Evolutionary conservation across 2,329 filamentous ascomycete species (phyloP), one percentile per base, ranked within the genome.

Genomic region (Hymenoscyphus fraxineus): DNA sequence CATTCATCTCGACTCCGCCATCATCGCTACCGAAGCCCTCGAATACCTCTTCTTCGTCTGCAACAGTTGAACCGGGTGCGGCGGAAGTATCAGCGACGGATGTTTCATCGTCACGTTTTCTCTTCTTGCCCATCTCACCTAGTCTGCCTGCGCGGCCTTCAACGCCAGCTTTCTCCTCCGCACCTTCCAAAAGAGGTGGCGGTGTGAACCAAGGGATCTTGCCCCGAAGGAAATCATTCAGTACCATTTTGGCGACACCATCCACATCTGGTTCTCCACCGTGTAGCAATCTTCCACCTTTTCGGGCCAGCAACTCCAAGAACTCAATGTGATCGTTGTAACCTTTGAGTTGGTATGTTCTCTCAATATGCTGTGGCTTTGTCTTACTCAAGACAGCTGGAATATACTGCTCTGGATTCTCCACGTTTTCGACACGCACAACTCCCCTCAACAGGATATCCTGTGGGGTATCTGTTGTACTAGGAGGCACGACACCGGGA

Each of bases 201-300:
- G 92, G 88, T 0, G 91, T 95, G 74, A 93, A 99, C 95, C 96
- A 99, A 1, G 95, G 95, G 32, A 98, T 91, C 78, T 94, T 97
- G 64, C 95, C 95, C 68, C 95, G 82, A 74, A 98, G 86, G 76
- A 98, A 99, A 75, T 99, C 95, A 73, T 97, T 98, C 65, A 99
- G 80, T 0, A 99, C 90, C 87, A 97, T 97, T 78, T 97, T 97
- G 1, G 95, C 95, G 58, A 97, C 93, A 72, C 93, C 93, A 72
- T 98, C 94, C 63, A 97, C 80, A 76, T 99, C 95, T 3, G 94
- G 90, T 76, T 98, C 95, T n/a, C 94, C 95, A 64, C 92, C 94
- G 75, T 92, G 93, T 16, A 98, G 80, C 22, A 99, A 79, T 71
- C 93, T 85, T 16, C 95, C 95, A 64, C 88, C 88, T 77, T 97